These are phyloP conservation scores for Ophiostoma pallidulum DNA, from an alignment of 2,329 filamentous ascomycete genomes.

Conservation along the genomic window DNA sequence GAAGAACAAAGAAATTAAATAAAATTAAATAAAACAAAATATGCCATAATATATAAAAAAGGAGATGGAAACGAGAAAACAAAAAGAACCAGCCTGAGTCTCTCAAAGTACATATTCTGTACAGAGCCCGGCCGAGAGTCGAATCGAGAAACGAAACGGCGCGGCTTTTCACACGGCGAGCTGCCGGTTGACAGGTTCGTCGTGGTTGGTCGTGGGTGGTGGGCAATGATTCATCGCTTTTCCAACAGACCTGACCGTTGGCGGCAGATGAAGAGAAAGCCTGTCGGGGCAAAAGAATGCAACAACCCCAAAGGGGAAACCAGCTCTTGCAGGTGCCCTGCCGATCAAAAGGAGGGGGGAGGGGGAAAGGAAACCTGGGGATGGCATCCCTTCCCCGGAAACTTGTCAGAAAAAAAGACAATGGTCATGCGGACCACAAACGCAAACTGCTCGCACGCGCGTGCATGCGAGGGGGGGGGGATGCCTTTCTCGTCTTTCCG, in stretches of 20 bases:
- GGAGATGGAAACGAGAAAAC: background rate
- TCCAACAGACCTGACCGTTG: background rate
- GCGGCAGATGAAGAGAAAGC: no score
- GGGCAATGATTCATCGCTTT: slow-evolving; percentile 1
- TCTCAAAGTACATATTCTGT: no score
- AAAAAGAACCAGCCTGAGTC: no score
- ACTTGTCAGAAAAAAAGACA: background rate
- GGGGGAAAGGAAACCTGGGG: background rate
- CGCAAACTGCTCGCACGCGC: no score
- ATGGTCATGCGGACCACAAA: background rate
- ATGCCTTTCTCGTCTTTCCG: no score
- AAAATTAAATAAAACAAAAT: background rate
- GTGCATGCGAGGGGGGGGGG: no score
- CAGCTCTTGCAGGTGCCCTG: background rate
- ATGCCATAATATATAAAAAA: background rate
- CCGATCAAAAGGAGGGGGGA: background rate
- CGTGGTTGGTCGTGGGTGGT: no score
- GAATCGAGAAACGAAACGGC: no score
- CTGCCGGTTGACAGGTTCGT: background rate
- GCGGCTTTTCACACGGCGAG: background rate
- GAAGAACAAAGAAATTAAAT: background rate
- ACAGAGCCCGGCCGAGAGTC: background rate
- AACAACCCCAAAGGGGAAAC: no score
- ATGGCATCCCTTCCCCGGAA: no score
- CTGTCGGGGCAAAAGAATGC: no score